Evolutionary conservation across 345 rosid genomes (phyloP).

Genomic region (Euphorbia pulcherrima): DNA sequence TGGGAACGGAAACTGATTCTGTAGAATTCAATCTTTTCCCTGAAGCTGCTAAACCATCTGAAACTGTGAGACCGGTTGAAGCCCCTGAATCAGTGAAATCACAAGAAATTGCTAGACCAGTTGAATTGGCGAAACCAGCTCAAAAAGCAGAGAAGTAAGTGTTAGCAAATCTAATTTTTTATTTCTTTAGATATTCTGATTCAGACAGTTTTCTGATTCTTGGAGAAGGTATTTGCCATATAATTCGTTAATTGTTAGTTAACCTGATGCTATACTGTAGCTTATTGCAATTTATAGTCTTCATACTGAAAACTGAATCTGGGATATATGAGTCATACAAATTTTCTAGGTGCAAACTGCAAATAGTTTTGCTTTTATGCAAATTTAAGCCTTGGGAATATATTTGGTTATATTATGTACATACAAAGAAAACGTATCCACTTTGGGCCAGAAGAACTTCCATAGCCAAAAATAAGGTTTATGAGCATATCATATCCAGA

Average conservation of each 20-base stretch:
- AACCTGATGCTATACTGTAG: neutral
- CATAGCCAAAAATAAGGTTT: neutral
- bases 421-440: neutral
- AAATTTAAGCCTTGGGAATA: neutral
- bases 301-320: neutral
- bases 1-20: conserved; percentile 90
- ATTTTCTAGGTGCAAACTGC: neutral
- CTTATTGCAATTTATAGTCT: neutral
- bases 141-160: conserved; percentile 46
- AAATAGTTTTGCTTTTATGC: neutral
- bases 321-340: neutral
- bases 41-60: conserved; percentile 45
- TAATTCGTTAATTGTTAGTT: neutral
- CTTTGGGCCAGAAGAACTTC: neutral
- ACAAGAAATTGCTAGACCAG: conserved; percentile 4
- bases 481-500: neutral
- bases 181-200: neutral
- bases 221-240: neutral
- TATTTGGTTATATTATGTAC: neutral
- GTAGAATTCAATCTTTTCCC: conserved; percentile 81
- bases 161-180: neutral
- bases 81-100: neutral
- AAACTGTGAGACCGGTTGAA: conserved; percentile 11
- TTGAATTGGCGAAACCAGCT: conserved; percentile 25
- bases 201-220: neutral